phyloP scores from a whole-genome alignment of 2,329 filamentous ascomycete species.

The Fusarium anguioides region DNA sequence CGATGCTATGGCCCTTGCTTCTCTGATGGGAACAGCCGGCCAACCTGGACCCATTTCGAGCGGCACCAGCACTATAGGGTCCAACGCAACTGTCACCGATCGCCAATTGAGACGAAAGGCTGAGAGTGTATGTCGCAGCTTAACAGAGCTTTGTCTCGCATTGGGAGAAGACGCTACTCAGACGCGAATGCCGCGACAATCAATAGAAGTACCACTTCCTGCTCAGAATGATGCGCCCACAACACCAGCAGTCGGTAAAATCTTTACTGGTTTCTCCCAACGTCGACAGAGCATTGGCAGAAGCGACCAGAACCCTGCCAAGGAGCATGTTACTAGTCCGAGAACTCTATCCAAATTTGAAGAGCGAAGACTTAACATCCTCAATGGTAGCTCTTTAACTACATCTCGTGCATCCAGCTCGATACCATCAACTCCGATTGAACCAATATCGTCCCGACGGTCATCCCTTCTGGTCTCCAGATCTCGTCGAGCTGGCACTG shows the following conservation, averaged over 20 bases:
- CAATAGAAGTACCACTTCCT: constrained; percentile 23
- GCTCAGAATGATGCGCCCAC: constrained; percentile 45
- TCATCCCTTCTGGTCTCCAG: constrained; percentile 61
- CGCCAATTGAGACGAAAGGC: constrained; percentile 89
- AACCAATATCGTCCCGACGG: constrained; percentile 56
- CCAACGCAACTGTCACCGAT: constrained; percentile 71
- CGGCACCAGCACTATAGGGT: constrained; percentile 71
- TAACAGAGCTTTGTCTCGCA: constrained; percentile 92
- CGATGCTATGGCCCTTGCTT: constrained; percentile 82
- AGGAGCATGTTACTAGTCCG: constrained; percentile 55
- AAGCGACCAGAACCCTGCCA: constrained; percentile 54
- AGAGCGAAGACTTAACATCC: constrained; percentile 62
- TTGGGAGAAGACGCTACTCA: constrained; percentile 71
- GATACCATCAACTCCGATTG: constrained; percentile 55
- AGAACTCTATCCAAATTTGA: constrained; percentile 64
- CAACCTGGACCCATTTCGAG: constrained; percentile 76
- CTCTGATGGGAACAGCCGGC: constrained; percentile 79
- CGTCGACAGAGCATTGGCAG: constrained; percentile 55
- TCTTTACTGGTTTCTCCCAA: constrained; percentile 51
- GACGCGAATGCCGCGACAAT: constrained; percentile 46
- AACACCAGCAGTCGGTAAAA: constrained; percentile 60
- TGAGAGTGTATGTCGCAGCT: constrained; percentile 89
- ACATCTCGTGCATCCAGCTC: constrained; percentile 57
- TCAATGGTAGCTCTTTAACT: constrained; percentile 58
- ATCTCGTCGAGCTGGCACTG: constrained; percentile 58